Evolutionary conservation across 164 flowering plant genomes (phyloP).

Genomic region (Protea cynaroides): DNA sequence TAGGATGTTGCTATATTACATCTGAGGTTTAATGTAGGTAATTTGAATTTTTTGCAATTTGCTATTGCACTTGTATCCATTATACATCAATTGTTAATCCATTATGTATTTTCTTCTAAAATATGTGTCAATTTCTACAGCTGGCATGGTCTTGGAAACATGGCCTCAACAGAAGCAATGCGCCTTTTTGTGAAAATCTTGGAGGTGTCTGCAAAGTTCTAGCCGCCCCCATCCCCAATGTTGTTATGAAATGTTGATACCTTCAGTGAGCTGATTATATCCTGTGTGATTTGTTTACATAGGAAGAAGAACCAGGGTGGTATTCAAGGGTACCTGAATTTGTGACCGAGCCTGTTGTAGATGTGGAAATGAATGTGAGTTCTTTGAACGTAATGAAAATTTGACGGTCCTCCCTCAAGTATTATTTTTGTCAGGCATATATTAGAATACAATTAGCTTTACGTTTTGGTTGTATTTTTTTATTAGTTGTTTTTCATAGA

Average conservation of each 20-base stretch:
- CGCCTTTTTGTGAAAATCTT: conserved; percentile 97
- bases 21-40: not conserved
- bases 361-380: conserved; percentile 90
- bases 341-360: conserved; percentile 62
- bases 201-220: conserved; percentile 49
- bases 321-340: conserved; percentile 80
- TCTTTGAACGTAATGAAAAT: not conserved
- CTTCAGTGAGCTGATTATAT: conserved; percentile 8
- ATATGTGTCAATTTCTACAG: conserved; percentile 32
- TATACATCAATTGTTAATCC: not conserved
- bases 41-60: not conserved
- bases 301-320: conserved; percentile 99
- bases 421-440: too few species aligned
- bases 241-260: not conserved
- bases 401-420: not conserved
- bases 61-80: not conserved
- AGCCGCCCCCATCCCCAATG: not conserved
- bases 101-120: conserved; percentile 7
- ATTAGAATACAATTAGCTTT: too few species aligned
- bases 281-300: conserved; percentile 12
- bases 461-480: too few species aligned
- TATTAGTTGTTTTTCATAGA: too few species aligned
- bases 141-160: conserved; percentile 91
- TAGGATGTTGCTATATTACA: not conserved
- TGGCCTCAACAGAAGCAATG: conserved; percentile 95